Base-by-base conservation (phyloP, 1,284 basidiomycete species). In the Ustilago hordei region DNA sequence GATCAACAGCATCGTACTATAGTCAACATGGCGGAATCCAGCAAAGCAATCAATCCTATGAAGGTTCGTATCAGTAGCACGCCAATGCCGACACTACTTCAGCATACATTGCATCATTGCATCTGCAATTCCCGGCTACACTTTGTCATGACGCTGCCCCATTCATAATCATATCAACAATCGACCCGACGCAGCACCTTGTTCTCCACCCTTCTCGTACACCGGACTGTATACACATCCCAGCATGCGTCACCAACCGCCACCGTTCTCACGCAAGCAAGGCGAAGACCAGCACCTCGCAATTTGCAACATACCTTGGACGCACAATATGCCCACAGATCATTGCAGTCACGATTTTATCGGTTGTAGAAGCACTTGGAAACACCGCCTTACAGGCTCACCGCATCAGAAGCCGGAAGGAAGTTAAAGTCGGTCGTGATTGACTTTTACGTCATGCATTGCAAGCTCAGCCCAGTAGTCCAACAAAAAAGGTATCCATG, bases 1-100 rank as follows among this genome's bases (percentile, higher is more conserved):
- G 73, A 75, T 75, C 73, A 67, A 56, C 73, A 67, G 54, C 73
- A 66, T 54, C 66, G 19, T 34, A 38, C 43, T 41, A 47, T 64
- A 68, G 55, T 71, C 74, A 76, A 76, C 65, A 84, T 84, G 82
- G 82, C 82, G 75, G 82, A 84, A 77, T 84, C 82, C 54, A 80
- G 81, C 79, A 84, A 84, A 81, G 81, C 82, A 68, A 82, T 84
- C 65, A 84, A 84, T 81, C 82, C 82, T 62, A 84, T 84, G 82
- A 84, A 81, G 79, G 82, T 84, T 75, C 57, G 82, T 84, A 69
- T 55, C 43, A n/a, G 36, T 36, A 50, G 38, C 69, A 35, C 19
- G 38, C 23, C 50, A 32, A 63, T n/a, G 28, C 32, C 45, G 43
- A 15, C 28, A 9, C 41, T 17, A 38, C 41, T 55, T 13, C 13